phyloP scores from a whole-genome alignment of 2,329 filamentous ascomycete genomes.

The Endothia cerciana region DNA sequence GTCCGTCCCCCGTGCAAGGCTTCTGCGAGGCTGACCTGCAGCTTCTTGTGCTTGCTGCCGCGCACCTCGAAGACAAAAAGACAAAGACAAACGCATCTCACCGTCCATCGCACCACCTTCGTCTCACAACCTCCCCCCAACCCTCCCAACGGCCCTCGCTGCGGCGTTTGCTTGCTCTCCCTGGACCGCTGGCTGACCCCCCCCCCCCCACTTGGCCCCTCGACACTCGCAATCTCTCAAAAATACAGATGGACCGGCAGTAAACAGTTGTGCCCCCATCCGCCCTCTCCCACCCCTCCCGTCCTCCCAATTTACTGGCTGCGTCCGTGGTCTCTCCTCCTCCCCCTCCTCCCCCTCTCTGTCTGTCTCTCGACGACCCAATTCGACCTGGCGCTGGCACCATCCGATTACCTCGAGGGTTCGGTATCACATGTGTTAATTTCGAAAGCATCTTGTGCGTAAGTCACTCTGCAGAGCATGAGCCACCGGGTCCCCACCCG shows the following conservation, averaged over 20 bases:
- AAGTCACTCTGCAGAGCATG: slow-evolving; percentile 2
- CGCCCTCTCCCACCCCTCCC: not conserved
- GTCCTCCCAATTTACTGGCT: not conserved
- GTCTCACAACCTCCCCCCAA: not conserved
- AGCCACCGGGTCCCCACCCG: not conserved
- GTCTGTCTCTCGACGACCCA: not conserved
- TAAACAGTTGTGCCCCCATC: slow-evolving; percentile 3
- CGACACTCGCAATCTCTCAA: slow-evolving; percentile 3
- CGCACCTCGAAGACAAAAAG: too few relatives aligned
- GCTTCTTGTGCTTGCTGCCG: too few relatives aligned
- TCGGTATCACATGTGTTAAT: not conserved
- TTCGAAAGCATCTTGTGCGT: not conserved
- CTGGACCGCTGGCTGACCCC: not conserved
- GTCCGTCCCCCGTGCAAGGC: too few relatives aligned
- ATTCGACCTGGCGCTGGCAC: slow-evolving; percentile 4
- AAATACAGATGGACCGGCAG: slow-evolving; percentile 11
- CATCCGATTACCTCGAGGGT: not conserved
- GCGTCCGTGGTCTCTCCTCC: not conserved
- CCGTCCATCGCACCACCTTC: too few relatives aligned
- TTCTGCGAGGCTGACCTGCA: too few relatives aligned
- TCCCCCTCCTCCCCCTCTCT: not conserved
- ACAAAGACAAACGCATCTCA: too few relatives aligned
- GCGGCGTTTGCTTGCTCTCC: not conserved
- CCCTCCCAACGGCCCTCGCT: not conserved
- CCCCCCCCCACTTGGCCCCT: not conserved